A percentile compares a stretch with the other conserved stretches of the same genome.
phyloP scores from a whole-genome alignment of 768 basidiomycete genomes.

The Naganishia randhawae region DNA sequence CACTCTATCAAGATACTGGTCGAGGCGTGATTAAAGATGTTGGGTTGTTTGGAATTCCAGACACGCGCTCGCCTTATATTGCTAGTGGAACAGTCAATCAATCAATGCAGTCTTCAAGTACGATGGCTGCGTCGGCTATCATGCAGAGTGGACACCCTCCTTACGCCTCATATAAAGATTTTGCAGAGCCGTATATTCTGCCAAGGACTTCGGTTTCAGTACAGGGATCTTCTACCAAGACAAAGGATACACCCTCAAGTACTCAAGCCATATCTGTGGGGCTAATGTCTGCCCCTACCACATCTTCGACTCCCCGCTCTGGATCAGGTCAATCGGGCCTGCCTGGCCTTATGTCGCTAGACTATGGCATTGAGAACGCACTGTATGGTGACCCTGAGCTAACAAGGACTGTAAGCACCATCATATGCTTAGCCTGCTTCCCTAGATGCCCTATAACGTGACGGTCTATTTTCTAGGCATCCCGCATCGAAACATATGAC shows the following conservation, averaged over 20 bases:
- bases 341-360: background rate
- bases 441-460: background rate
- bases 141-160: background rate
- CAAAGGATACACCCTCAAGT: constrained; percentile 1
- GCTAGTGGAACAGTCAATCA: background rate
- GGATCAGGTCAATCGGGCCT: constrained; percentile 2
- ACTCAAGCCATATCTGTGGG: constrained; percentile 3
- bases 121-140: background rate
- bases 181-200: background rate
- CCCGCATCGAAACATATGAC: background rate
- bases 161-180: background rate
- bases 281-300: background rate
- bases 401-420: background rate
- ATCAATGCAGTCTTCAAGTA: background rate
- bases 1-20: background rate
- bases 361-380: background rate
- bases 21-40: background rate
- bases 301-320: background rate
- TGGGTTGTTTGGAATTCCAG: background rate
- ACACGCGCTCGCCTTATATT: background rate
- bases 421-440: background rate
- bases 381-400: background rate
- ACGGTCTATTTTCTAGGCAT: background rate
- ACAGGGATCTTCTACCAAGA: background rate
- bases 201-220: background rate